Evolutionary conservation across 2,329 filamentous ascomycete species (phyloP).

Genomic region (Penicillium digitatum): DNA sequence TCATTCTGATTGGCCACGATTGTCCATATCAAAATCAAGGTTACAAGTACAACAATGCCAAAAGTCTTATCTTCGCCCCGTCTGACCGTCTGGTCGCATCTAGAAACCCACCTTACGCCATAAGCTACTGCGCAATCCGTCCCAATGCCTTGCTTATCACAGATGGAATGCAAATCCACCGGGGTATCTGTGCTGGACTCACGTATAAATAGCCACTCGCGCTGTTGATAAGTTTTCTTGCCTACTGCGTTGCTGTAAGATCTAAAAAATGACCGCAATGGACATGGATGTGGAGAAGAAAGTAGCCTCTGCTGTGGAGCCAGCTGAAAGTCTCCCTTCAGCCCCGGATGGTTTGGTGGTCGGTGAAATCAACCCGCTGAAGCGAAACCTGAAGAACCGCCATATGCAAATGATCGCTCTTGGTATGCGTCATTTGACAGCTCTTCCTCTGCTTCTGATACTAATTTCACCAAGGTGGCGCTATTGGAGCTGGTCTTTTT

Average conservation of each 20-base stretch:
- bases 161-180: neutral
- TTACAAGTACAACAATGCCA: neutral
- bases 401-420: slow-evolving; percentile 44
- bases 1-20: neutral
- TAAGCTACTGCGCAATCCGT: neutral
- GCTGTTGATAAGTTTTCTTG: neutral
- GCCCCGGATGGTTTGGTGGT: neutral
- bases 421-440: slow-evolving; percentile 18
- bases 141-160: neutral
- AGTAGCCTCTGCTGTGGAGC: slow-evolving; percentile 2
- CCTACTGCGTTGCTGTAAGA: neutral
- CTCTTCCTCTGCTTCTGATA: neutral
- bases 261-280: slow-evolving; percentile 9
- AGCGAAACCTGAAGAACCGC: slow-evolving; percentile 29
- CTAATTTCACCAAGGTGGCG: slow-evolving; percentile 23
- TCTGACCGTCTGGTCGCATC: neutral
- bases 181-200: neutral
- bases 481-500: slow-evolving; percentile 43
- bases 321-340: neutral
- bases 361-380: slow-evolving; percentile 24
- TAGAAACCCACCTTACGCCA: neutral
- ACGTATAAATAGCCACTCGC: neutral
- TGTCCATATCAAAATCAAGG: neutral
- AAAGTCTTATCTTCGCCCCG: slow-evolving; percentile 2
- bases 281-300: slow-evolving; percentile 19